Evolutionary conservation across 768 basidiomycete genomes (phyloP), one percentile per base, ranked within the genome.

Genomic region (Tubosaeta sp.): DNA sequence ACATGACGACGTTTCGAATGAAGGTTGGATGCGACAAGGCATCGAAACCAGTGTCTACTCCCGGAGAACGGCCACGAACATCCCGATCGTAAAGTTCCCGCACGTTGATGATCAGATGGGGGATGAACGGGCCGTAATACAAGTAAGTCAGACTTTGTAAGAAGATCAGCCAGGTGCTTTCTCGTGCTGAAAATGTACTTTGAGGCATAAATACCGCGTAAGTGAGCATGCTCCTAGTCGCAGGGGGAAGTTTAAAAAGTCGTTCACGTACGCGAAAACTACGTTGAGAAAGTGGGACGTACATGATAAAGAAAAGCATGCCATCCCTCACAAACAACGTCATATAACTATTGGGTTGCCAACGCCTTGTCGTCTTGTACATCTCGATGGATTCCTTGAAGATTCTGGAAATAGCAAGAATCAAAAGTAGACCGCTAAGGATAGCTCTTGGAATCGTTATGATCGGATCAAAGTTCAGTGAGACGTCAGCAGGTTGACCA

Each of bases 341-440:
- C 37, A 58, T 41, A 14, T 50, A 56, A 16, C 16, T 33, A 16
- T 58, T 58, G 17, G 19, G 35, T 8, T 50, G 57, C 57, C 51
- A 58, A 11, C 10, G 38, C 16, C 31, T 44, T 0, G 44, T 56
- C 13, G 48, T 48, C 22, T 6, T 52, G 48, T 57, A 49, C 37
- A 53, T 52, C 5, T 25, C 16, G 9, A 58, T 0, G 1, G 48
- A 52, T 5, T 39, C 5, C 26, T 10, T 38, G 14, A 43, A 17
- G 12, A 45, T 50, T 38, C 17, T 37, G 8, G 13, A 3, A 12
- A 47, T 1, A 13, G 44, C 55, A 2, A 58, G 32, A 33, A 17
- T 25, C 2, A 52, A 39, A n/a, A 58, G 42, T 2, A 22, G 1
- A 6, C 5, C 13, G 6, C 48, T 25, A 1, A 58, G 41, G 13